Conservation (phyloP, 768 basidiomycete genomes). For the Amanita rubescens region DNA sequence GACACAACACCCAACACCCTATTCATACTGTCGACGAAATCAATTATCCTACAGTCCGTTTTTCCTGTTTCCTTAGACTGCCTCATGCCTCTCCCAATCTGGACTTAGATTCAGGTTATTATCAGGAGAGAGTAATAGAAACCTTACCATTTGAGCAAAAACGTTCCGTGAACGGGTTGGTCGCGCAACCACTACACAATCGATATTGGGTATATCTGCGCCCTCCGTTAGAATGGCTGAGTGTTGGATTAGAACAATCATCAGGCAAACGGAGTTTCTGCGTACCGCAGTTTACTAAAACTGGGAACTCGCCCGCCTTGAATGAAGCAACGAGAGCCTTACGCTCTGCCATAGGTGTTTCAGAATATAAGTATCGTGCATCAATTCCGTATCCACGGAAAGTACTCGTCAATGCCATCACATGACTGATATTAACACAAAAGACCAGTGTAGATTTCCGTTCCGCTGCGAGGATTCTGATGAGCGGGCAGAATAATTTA, state of each 20-base stretch:
- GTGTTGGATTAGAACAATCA: not conserved
- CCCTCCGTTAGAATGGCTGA: slow-evolving; percentile 88
- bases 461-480: slow-evolving; percentile 26
- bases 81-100: slow-evolving; percentile 93
- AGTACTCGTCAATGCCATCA: slow-evolving; percentile 58
- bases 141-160: slow-evolving; percentile 83
- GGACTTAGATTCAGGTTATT: not conserved
- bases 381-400: slow-evolving; percentile 78
- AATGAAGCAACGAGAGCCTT: slow-evolving; percentile 60
- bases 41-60: slow-evolving; percentile 78
- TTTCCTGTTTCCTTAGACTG: slow-evolving; percentile 78
- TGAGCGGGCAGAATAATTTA: not conserved
- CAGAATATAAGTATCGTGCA: slow-evolving; percentile 71
- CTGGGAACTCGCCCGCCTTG: slow-evolving; percentile 66
- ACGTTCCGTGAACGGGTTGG: slow-evolving; percentile 87
- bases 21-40: slow-evolving; percentile 75
- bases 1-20: slow-evolving; percentile 69
- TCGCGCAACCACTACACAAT: slow-evolving; percentile 81
- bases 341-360: slow-evolving; percentile 59
- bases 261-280: not conserved
- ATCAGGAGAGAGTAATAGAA: not conserved
- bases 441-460: slow-evolving; percentile 91
- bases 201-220: slow-evolving; percentile 90
- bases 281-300: slow-evolving; percentile 84
- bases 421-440: slow-evolving; percentile 80